Percentiles rank a stretch among this genome's conserved stretches.
These are phyloP conservation scores for Neurospora crassa DNA, from an alignment of 2,329 filamentous ascomycete genomes.

Conservation along the genomic window DNA sequence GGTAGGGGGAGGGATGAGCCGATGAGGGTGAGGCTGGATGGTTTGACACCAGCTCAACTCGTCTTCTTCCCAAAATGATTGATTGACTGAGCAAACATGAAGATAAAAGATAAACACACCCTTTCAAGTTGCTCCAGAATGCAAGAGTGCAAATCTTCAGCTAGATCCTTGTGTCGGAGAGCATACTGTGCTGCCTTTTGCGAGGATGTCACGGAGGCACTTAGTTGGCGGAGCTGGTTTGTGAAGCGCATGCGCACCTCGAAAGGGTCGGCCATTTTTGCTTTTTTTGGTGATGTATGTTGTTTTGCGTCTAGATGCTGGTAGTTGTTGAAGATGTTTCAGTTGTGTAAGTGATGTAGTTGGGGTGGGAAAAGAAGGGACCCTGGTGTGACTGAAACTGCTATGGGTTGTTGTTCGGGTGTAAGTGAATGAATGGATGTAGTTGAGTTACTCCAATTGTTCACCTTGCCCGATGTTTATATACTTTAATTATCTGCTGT, in stretches of 20 bases:
- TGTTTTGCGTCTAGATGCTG: background rate
- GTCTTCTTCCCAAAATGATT: background rate
- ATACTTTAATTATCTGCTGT: background rate
- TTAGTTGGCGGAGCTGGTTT: constrained; percentile 77
- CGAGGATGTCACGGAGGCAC: constrained; percentile 78
- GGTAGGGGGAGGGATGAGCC: background rate
- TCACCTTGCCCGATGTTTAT: background rate
- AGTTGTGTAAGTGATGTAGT: background rate
- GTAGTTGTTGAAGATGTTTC: background rate
- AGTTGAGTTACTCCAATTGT: background rate
- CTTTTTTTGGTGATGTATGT: background rate
- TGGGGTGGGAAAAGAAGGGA: too few relatives aligned
- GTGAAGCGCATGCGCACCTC: constrained; percentile 98
- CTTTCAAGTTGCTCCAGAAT: constrained; percentile 91
- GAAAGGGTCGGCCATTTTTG: constrained; percentile 68
- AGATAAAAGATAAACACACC: constrained; percentile 33
- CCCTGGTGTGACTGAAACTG: background rate
- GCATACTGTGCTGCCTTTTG: constrained; percentile 94
- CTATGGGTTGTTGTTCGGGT: background rate
- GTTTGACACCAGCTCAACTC: background rate
- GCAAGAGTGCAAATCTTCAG: constrained; percentile 94
- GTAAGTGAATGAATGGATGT: background rate
- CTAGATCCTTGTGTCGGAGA: constrained; percentile 85
- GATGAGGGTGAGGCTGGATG: background rate
- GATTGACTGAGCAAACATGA: constrained; percentile 4